Base-by-base conservation (phyloP, 768 basidiomycete genomes). In the Naganishia onofrii region DNA sequence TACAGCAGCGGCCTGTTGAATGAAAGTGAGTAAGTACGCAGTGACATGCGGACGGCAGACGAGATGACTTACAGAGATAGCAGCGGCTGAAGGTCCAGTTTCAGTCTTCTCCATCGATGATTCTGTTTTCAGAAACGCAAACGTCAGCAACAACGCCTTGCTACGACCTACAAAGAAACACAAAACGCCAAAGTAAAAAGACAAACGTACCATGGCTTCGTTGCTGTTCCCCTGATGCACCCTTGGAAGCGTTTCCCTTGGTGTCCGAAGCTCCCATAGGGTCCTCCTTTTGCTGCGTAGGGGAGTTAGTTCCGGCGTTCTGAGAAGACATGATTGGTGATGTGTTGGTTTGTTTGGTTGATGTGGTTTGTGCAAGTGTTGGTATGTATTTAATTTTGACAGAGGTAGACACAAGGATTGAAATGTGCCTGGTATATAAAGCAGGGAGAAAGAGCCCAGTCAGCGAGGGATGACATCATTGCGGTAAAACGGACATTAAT, bases 301-400 rank as follows among this genome's bases (percentile, higher is more conserved):
- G 68, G 17, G 68, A 69, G 1, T 69, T 3, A 55, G 68, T 69
- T 31, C 68, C 68, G 55, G 38, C 55, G 68, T 69, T 69, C 17
- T 44, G 42, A 19, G 56, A 58, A 38, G 68, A 58, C 68, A 69
- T 69, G 68, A 13, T 51, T 21, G 48, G 4, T 4, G 13, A n/a
- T 8, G 48, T 26, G 48, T 17, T 51, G 48, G 15, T 7, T 42
- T 51, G n/a, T 51, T 29, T 69, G 34, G 12, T 36, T 15, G 34
- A 36, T 36, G 12, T 36, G 34, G 31, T 48, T 66, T 29, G 64
- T 66, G n/a, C 17, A 13, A 21, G 23, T 65, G 42, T 65, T 42
- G n/a, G 60, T 23, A 12, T 36, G 34, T n/a, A 38, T 6, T 56
- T n/a, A n/a, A n/a, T 56, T 6, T 13, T 29, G 5, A 31, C 10